phyloP scores from a whole-genome alignment of 257 asterid species.

The Forsythia viridissima region DNA sequence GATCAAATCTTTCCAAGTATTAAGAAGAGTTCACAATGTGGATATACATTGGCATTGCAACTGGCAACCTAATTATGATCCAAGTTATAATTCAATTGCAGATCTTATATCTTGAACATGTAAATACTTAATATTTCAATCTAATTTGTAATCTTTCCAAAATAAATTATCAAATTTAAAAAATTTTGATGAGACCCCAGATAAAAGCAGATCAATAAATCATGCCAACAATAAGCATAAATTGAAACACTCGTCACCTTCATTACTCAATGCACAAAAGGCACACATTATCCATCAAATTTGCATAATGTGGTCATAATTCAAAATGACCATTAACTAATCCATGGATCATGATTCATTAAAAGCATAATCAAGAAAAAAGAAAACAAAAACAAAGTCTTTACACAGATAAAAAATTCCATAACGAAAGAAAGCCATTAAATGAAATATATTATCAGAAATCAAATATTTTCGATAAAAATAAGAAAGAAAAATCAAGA shows the following conservation, averaged over 20 bases:
- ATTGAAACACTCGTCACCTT: not conserved
- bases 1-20: not conserved
- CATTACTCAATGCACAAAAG: not conserved
- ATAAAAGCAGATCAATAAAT: not conserved
- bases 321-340: slow-evolving; percentile 30
- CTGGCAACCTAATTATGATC: too few relatives aligned
- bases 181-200: not conserved
- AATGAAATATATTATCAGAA: too few relatives aligned
- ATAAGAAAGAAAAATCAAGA: not conserved
- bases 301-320: slow-evolving; percentile 12
- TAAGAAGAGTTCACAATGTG: not conserved
- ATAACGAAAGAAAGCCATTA: not conserved
- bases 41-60: not conserved
- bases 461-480: not conserved
- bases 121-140: too few relatives aligned
- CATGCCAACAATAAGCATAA: slow-evolving; percentile 14
- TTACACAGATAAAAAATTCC: slow-evolving; percentile 14
- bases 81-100: too few relatives aligned
- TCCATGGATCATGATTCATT: slow-evolving; percentile 19
- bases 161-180: too few relatives aligned
- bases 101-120: too few relatives aligned
- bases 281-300: slow-evolving; percentile 8
- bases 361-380: slow-evolving; percentile 8
- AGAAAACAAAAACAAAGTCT: not conserved
- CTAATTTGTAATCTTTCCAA: not conserved